A percentile compares a stretch with the other conserved stretches of the same genome.
Conservation (phyloP, 768 basidiomycete genomes). For the Calvatia gigantea region DNA sequence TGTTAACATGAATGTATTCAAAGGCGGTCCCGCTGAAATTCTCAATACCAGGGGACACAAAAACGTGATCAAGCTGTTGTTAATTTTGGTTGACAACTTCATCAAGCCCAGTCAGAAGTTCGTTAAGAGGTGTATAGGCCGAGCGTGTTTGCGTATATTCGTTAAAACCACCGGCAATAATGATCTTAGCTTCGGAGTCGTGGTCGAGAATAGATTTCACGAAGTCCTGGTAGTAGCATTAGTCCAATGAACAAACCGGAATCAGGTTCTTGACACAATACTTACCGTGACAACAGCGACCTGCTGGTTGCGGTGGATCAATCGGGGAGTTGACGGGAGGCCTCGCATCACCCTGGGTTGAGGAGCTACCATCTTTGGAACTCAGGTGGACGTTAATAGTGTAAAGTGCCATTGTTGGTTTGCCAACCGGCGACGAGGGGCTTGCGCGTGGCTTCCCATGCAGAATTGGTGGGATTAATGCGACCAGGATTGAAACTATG, state of each 20-base stretch:
- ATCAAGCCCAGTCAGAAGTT: constrained; percentile 46
- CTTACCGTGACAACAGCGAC: constrained; percentile 48
- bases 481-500: constrained; percentile 61
- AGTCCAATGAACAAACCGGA: background rate
- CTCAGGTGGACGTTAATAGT: constrained; percentile 60
- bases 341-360: constrained; percentile 51
- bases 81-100: constrained; percentile 51
- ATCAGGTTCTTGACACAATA: constrained; percentile 1
- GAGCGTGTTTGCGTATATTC: constrained; percentile 53
- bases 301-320: constrained; percentile 45
- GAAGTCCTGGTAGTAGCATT: constrained; percentile 37
- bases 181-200: constrained; percentile 43
- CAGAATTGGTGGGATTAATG: constrained; percentile 51
- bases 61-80: constrained; percentile 58
- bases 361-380: constrained; percentile 55
- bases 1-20: constrained; percentile 62
- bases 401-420: constrained; percentile 43
- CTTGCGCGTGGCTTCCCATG: constrained; percentile 56
- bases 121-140: constrained; percentile 41
- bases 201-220: constrained; percentile 38
- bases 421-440: constrained; percentile 58
- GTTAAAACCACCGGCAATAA: constrained; percentile 62
- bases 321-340: constrained; percentile 55
- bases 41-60: constrained; percentile 45
- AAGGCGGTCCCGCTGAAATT: constrained; percentile 38